phyloP scores from a whole-genome alignment of 83 land plant species.

The Picea mariana region DNA sequence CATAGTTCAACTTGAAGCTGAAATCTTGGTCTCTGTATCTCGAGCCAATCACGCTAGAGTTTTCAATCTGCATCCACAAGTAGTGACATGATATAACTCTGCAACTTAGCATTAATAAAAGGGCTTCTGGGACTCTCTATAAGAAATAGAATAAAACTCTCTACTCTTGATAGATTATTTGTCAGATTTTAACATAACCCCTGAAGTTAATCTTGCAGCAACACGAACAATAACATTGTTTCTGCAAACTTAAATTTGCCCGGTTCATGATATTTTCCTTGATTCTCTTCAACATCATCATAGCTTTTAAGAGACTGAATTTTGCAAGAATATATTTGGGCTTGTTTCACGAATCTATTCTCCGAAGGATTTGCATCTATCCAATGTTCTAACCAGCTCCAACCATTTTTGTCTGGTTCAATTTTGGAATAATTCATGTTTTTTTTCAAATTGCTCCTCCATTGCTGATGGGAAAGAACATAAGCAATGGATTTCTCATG shows the following conservation, averaged over 20 bases:
- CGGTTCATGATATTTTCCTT: constrained; percentile 30
- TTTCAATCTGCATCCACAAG: background rate
- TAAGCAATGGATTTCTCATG: too few species aligned
- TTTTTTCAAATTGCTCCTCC: too few species aligned
- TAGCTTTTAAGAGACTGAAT: constrained; percentile 32
- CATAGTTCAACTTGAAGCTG: background rate
- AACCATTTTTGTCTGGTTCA: too few species aligned
- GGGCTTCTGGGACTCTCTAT: background rate
- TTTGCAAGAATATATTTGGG: constrained; percentile 15
- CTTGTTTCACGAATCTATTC: too few species aligned
- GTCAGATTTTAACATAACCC: constrained; percentile 14
- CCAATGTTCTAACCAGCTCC: too few species aligned
- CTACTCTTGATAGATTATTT: constrained; percentile 22
- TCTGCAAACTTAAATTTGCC: constrained; percentile 43
- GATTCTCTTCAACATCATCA: constrained; percentile 18
- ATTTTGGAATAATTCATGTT: too few species aligned
- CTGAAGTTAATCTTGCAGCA: constrained; percentile 48
- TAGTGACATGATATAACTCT: background rate
- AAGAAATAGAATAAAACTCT: constrained; percentile 19
- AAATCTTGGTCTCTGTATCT: background rate
- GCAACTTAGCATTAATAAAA: background rate
- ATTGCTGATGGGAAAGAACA: too few species aligned
- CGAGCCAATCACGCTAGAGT: background rate
- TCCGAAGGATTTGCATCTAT: too few species aligned
- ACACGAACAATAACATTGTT: constrained; percentile 54